phyloP scores from a whole-genome alignment of 2,329 filamentous ascomycete genomes.

The Fusarium beomiforme region DNA sequence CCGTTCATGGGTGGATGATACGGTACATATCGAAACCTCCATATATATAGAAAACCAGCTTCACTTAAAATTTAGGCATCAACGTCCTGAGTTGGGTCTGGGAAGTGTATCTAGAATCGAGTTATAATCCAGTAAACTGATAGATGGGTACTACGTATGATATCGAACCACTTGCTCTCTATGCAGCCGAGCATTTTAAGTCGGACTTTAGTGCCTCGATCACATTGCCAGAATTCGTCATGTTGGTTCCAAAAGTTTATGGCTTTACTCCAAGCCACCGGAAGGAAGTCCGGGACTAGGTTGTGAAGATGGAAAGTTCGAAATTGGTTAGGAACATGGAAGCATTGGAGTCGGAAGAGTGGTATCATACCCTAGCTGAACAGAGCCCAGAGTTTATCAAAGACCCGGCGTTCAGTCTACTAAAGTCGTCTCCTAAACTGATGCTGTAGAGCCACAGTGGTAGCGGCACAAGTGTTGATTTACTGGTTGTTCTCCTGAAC shows the following conservation, averaged over 20 bases:
- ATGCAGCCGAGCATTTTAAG: neutral
- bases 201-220: accelerated
- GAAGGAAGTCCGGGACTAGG: neutral
- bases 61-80: no score
- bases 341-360: neutral
- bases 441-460: neutral
- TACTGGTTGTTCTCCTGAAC: neutral
- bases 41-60: no score
- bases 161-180: neutral
- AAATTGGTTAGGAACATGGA: neutral
- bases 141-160: conserved; percentile 12
- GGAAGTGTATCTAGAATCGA: no score
- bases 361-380: neutral
- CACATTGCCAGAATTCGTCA: neutral
- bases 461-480: neutral
- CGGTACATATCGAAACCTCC: no score
- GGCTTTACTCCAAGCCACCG: neutral
- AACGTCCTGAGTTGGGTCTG: no score
- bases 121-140: no score
- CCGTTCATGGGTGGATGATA: no score
- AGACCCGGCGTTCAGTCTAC: neutral
- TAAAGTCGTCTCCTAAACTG: no score
- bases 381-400: conserved; percentile 3
- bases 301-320: neutral
- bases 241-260: neutral